Conservation (phyloP, 2,329 filamentous ascomycete genomes). For the Sclerotiophoma versabilis region DNA sequence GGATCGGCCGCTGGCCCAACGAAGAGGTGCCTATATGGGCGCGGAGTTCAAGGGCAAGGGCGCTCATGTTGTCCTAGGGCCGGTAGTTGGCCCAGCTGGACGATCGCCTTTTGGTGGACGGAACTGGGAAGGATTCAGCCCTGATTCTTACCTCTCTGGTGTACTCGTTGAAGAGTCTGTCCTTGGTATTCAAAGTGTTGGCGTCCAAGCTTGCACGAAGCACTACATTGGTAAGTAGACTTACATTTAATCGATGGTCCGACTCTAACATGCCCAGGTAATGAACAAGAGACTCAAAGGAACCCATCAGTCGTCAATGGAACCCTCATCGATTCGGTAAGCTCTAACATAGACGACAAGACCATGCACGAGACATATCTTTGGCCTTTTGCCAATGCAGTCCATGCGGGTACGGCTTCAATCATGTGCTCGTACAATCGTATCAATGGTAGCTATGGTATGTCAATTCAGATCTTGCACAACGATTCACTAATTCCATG, state of each 20-base stretch:
- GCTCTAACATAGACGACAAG: constrained; percentile 63
- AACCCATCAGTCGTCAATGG: constrained; percentile 59
- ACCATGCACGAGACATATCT: constrained; percentile 71
- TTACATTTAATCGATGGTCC: constrained; percentile 17
- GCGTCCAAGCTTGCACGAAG: constrained; percentile 55
- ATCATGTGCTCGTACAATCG: constrained; percentile 65
- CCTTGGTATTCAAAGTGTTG: constrained; percentile 8
- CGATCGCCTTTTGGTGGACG: constrained; percentile 52
- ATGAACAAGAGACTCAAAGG: constrained; percentile 70
- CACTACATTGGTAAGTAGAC: constrained; percentile 50
- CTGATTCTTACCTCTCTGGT: constrained; percentile 58
- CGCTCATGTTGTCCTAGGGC: constrained; percentile 56
- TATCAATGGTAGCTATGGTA: constrained; percentile 34
- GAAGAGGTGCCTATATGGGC: constrained; percentile 10
- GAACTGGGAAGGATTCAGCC: constrained; percentile 59
- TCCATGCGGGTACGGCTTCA: constrained; percentile 63
- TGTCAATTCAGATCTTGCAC: not conserved
- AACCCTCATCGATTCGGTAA: constrained; percentile 50
- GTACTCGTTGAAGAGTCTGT: constrained; percentile 50
- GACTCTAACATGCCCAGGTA: constrained; percentile 61
- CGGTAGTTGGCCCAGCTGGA: constrained; percentile 55
- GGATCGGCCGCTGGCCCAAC: constrained; percentile 1
- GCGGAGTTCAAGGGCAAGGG: constrained; percentile 13
- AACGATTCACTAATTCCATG: not conserved
- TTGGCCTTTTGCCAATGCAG: constrained; percentile 70